Evolutionary conservation across 495 filamentous ascomycete species (phyloP).

Genomic region (Glarea lozoyensis): DNA sequence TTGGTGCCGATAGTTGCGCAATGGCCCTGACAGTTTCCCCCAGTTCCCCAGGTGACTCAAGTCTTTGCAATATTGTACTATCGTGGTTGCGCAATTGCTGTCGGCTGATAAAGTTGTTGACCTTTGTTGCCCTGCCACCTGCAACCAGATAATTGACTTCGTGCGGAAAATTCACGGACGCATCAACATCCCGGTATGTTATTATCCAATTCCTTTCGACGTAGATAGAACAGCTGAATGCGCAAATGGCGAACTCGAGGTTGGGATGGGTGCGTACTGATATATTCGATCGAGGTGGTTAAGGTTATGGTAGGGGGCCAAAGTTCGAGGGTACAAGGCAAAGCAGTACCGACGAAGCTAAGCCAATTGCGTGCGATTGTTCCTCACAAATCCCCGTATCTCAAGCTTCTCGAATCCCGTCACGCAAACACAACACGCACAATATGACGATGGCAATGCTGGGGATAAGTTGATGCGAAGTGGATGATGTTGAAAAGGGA

Average conservation of each 20-base stretch:
- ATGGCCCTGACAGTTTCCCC: too few relatives aligned
- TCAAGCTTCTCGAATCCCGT: too few relatives aligned
- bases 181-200: background rate
- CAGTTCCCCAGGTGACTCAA: background rate
- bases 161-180: too few relatives aligned
- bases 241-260: background rate
- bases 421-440: background rate
- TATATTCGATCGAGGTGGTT: background rate
- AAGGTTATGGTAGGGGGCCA: background rate
- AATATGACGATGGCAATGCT: background rate
- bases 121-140: conserved; percentile 21
- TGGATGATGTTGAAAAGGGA: background rate
- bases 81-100: conserved; percentile 1
- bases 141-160: conserved; percentile 9
- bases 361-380: too few relatives aligned
- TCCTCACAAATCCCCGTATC: too few relatives aligned
- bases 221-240: conserved; percentile 5
- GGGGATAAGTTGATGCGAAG: background rate
- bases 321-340: background rate
- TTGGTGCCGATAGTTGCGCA: too few relatives aligned
- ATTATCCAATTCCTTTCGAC: conserved; percentile 5
- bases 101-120: conserved; percentile 11
- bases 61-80: conserved; percentile 3
- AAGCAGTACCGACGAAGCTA: too few relatives aligned
- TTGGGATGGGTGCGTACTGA: background rate